phyloP scores from a whole-genome alignment of 1,284 basidiomycete genomes.

The Ganoderma resinaceum region DNA sequence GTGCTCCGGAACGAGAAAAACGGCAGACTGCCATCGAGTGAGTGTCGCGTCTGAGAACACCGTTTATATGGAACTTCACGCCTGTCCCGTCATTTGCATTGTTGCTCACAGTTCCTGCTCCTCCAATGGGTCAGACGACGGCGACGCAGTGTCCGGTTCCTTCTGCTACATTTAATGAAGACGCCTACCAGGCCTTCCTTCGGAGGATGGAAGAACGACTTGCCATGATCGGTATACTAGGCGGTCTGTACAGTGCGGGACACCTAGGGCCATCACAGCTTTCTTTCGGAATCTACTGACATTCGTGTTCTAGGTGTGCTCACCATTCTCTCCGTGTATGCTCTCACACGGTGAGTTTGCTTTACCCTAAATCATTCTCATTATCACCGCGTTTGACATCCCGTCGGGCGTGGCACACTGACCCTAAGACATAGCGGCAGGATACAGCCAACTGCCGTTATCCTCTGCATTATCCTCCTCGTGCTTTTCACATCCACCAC shows the following conservation, averaged over 20 bases:
- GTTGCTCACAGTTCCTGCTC: too few relatives aligned
- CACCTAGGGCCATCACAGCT: neutral
- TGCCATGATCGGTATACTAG: too few relatives aligned
- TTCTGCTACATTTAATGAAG: neutral
- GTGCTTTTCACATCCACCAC: neutral
- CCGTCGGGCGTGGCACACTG: too few relatives aligned
- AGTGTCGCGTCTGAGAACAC: too few relatives aligned
- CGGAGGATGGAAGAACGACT: neutral
- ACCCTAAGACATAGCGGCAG: neutral
- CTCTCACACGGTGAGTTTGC: neutral
- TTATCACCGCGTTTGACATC: neutral
- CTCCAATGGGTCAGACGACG: neutral
- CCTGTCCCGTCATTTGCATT: too few relatives aligned
- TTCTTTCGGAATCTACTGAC: neutral
- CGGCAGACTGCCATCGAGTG: too few relatives aligned
- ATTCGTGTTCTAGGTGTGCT: neutral
- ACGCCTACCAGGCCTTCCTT: neutral
- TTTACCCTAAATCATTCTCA: too few relatives aligned
- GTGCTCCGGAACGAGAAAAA: too few relatives aligned
- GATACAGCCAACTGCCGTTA: neutral
- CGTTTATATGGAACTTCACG: too few relatives aligned
- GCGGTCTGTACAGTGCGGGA: neutral
- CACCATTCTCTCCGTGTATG: neutral
- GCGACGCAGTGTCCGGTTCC: neutral
- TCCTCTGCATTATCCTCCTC: neutral